These are phyloP conservation scores for Tetrapyrgos nigripes DNA, from an alignment of 1,284 basidiomycete genomes.

Conservation along the genomic window DNA sequence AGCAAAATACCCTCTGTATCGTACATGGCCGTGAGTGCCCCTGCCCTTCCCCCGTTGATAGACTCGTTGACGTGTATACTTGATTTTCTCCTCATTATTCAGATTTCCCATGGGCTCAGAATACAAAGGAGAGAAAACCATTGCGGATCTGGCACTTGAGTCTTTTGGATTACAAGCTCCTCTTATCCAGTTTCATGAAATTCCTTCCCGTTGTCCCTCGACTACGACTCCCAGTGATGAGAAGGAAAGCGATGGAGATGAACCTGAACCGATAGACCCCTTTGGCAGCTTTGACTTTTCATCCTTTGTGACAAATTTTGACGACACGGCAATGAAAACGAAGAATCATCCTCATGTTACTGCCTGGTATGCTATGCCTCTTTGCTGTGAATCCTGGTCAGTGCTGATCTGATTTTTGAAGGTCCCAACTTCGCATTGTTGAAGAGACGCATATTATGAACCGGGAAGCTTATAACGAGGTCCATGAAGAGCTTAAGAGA, in stretches of 20 bases:
- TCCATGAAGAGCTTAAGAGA: slow-evolving; percentile 27
- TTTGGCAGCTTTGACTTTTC: not conserved
- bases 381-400: not conserved
- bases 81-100: not conserved
- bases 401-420: slow-evolving; percentile 13
- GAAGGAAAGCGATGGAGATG: slow-evolving; percentile 4
- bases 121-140: slow-evolving; percentile 17
- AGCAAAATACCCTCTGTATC: slow-evolving; percentile 29
- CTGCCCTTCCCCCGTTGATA: too few species aligned
- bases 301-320: not conserved
- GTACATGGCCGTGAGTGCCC: slow-evolving; percentile 35
- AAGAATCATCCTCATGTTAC: slow-evolving; percentile 38
- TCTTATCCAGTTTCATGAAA: slow-evolving; percentile 35
- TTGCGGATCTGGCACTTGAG: slow-evolving; percentile 35
- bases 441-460: slow-evolving; percentile 36
- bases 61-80: not conserved
- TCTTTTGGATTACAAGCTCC: slow-evolving; percentile 27
- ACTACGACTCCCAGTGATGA: slow-evolving; percentile 24
- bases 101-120: slow-evolving; percentile 33
- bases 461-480: slow-evolving; percentile 31
- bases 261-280: not conserved
- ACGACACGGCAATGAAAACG: not conserved
- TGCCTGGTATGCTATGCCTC: slow-evolving; percentile 31
- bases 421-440: slow-evolving; percentile 37
- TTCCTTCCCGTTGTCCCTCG: slow-evolving; percentile 27